These are phyloP conservation scores for Ophiostoma populinum DNA, from an alignment of 2,329 filamentous ascomycete species.

Conservation along the genomic window DNA sequence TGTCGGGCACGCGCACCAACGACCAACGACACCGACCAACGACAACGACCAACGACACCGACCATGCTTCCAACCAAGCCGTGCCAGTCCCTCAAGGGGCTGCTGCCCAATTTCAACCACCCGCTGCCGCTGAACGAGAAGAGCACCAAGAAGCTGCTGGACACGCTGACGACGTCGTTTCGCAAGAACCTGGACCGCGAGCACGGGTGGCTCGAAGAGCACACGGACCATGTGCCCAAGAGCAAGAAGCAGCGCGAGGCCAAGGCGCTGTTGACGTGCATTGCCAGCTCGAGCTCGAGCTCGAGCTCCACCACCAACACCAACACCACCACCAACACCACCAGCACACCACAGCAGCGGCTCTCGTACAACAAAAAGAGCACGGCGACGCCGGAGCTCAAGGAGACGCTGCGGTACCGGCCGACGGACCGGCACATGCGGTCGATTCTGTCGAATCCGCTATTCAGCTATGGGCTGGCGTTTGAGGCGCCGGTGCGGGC, in stretches of 20 bases:
- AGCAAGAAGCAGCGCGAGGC: background rate
- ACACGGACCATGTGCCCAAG: slow-evolving; percentile 8
- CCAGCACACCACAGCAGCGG: background rate
- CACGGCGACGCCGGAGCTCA: background rate
- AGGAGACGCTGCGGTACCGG: slow-evolving; percentile 15
- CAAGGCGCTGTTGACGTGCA: background rate
- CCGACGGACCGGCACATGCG: slow-evolving; percentile 34
- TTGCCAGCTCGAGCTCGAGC: background rate
- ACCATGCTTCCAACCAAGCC: slow-evolving; percentile 21
- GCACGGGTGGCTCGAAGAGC: slow-evolving; percentile 27
- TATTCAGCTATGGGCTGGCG: slow-evolving; percentile 27
- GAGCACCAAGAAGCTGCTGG: slow-evolving; percentile 36
- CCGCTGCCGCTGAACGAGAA: slow-evolving; percentile 31
- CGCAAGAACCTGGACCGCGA: slow-evolving; percentile 39
- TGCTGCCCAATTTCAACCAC: slow-evolving; percentile 31
- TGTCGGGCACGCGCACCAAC: no score
- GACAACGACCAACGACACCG: background rate
- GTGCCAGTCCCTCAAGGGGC: slow-evolving; percentile 22
- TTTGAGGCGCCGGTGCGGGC: slow-evolving; percentile 11
- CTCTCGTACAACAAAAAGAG: background rate
- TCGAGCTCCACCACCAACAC: background rate
- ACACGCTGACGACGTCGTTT: slow-evolving; percentile 39
- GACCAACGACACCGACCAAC: background rate
- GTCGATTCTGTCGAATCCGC: slow-evolving; percentile 37
- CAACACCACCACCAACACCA: background rate